Percentiles rank a stretch among this genome's conserved stretches.
Evolutionary conservation across 306 rosid genomes (phyloP).

Genomic region (Canavalia gladiata): DNA sequence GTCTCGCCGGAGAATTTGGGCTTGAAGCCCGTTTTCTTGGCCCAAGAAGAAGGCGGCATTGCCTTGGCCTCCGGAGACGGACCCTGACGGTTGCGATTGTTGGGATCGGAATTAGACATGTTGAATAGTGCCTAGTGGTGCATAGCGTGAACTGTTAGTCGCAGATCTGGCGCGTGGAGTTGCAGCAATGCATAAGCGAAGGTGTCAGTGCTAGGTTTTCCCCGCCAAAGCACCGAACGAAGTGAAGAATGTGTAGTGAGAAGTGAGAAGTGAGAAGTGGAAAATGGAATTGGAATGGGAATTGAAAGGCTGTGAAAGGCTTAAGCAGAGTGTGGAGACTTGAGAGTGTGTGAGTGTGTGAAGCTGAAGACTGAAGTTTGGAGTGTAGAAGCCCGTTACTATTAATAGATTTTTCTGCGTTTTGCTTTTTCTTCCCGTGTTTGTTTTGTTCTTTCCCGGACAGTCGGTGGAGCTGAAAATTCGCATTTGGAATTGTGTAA

Average conservation of each 20-base stretch:
- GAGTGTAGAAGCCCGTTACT: too few species aligned
- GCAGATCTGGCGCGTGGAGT: slow-evolving; percentile 45
- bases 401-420: not conserved
- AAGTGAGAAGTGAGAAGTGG: not conserved
- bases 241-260: not conserved
- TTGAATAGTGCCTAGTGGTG: not conserved
- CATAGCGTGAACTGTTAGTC: slow-evolving; percentile 28
- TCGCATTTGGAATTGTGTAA: not conserved
- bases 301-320: too few species aligned
- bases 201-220: slow-evolving; percentile 28
- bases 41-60: slow-evolving; percentile 95
- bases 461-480: slow-evolving; percentile 20
- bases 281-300: too few species aligned
- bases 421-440: too few species aligned
- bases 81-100: slow-evolving; percentile 34
- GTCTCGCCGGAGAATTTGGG: slow-evolving; percentile 98
- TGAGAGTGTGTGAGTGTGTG: too few species aligned
- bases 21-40: slow-evolving; percentile 86
- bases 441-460: not conserved
- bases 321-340: too few species aligned
- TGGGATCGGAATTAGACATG: slow-evolving; percentile 46
- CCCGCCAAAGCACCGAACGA: not conserved
- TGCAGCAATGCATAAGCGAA: slow-evolving; percentile 16
- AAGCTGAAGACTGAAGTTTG: too few species aligned
- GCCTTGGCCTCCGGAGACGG: slow-evolving; percentile 50